Evolutionary conservation across 768 basidiomycete genomes (phyloP), one percentile per base, ranked within the genome.

Genomic region (Tylopilus balloui): DNA sequence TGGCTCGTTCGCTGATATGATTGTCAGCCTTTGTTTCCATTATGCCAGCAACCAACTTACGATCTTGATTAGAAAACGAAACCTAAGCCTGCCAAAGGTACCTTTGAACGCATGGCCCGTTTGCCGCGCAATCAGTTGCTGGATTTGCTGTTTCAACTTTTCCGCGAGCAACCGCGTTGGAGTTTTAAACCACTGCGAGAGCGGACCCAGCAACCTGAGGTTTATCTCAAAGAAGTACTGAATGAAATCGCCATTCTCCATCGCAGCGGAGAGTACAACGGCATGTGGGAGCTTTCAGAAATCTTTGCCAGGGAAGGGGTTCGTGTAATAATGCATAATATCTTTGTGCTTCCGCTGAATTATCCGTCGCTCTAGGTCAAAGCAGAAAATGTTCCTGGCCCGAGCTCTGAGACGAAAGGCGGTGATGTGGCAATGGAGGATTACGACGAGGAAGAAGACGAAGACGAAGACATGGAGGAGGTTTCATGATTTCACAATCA

Each of bases 91-190:
- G 66, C 74, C 15, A 88, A 88, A 57, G 85, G 85, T 24, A 72
- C 78, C 13, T 87, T 87, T 70, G 90, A 93, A 68, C 86, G 88
- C 57, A 87, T 89, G 80, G 85, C 88, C n/a, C 88, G 93, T 64
- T 84, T 96, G 70, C 90, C 91, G 6, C 78, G 86, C 47, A 87
- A 92, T 69, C 87, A 94, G 62, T 78, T 96, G 8, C 75, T 92
- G 66, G 91, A 96, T 65, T 71, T 85, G 47, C 75, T 96, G 35
- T 94, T 94, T 69, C 57, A 69, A 2, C 73, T 84, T 6, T 97
- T 94, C 74, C 78, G 80, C 51, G 83, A 91, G 52, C 78, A 78
- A 37, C 78, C 84, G n/a, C 83, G 81, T 43, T 97, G 92, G 92
- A 74, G 80, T 50, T 83, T 92, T 64, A 84, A 84, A 55, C 71